A percentile compares a stretch with the other conserved stretches of the same genome.
Evolutionary conservation across 179 eudicot genomes (phyloP).

Genomic region (Carnegiea gigantea): DNA sequence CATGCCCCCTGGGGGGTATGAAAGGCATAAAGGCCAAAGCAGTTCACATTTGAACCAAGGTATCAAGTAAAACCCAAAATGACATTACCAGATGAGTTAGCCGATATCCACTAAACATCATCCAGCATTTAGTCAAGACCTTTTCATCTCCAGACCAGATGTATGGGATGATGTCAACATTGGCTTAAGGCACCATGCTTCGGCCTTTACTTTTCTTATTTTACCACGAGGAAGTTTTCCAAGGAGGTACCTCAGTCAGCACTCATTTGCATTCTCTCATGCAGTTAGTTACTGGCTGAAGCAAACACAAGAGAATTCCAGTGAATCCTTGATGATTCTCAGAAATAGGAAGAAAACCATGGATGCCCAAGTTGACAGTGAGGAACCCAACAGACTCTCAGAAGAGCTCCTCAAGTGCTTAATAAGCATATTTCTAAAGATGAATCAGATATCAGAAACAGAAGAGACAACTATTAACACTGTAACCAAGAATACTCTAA

Average conservation of each 20-base stretch:
- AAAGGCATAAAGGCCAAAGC: too few relatives aligned
- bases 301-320: conserved; percentile 29
- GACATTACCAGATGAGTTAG: too few relatives aligned
- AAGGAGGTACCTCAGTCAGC: not conserved
- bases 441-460: conserved; percentile 44
- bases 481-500: conserved; percentile 42
- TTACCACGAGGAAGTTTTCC: not conserved
- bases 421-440: conserved; percentile 56
- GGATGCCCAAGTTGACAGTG: conserved; percentile 31
- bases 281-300: conserved; percentile 2
- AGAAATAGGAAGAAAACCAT: conserved; percentile 21
- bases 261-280: not conserved
- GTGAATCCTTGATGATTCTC: conserved; percentile 21
- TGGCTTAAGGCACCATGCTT: not conserved
- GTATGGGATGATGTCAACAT: too few relatives aligned
- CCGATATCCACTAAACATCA: too few relatives aligned
- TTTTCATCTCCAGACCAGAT: too few relatives aligned
- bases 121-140: too few relatives aligned
- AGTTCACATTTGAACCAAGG: too few relatives aligned
- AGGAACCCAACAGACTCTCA: conserved; percentile 69
- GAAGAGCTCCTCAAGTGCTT: conserved; percentile 74
- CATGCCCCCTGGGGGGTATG: too few relatives aligned
- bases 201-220: not conserved
- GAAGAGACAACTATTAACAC: conserved; percentile 30
- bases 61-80: too few relatives aligned